These are phyloP conservation scores for Jaltomata sinuosa DNA, from an alignment of 257 asterid species.

Conservation along the genomic window DNA sequence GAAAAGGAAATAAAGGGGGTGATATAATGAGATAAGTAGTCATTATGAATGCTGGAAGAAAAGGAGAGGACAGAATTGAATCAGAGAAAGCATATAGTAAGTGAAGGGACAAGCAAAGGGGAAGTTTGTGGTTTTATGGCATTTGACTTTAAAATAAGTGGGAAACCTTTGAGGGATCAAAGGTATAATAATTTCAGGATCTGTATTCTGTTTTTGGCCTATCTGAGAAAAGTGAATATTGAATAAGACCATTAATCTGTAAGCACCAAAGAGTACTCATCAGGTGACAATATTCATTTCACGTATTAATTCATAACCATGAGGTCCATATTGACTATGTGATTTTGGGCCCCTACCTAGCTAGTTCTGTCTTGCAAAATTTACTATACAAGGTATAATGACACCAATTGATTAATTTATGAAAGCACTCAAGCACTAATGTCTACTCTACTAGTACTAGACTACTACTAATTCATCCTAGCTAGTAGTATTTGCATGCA, in stretches of 20 bases:
- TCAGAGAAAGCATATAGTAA: not conserved
- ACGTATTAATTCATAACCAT: not conserved
- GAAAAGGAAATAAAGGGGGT: not conserved
- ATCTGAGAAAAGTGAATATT: not conserved
- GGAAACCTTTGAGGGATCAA: conserved; percentile 3
- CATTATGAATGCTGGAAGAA: conserved; percentile 5
- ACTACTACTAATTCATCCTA: not conserved
- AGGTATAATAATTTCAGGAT: conserved; percentile 7
- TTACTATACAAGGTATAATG: not conserved
- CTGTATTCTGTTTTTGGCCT: conserved; percentile 12
- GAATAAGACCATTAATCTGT: not conserved
- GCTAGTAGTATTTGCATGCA: not conserved
- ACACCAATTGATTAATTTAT: not conserved
- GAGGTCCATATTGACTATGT: not conserved
- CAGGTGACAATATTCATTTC: not conserved
- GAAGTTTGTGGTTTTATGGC: conserved; percentile 8
- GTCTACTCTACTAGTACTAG: not conserved
- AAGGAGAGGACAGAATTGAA: conserved; percentile 24
- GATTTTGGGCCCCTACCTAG: not conserved
- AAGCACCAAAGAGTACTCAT: not conserved
- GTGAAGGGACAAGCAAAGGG: not conserved
- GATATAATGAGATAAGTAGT: not conserved
- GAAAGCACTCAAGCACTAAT: not conserved
- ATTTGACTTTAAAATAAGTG: conserved; percentile 14
- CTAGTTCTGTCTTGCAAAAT: not conserved